phyloP scores from a whole-genome alignment of 2,329 filamentous ascomycete genomes.

The Phialophora tarda region DNA sequence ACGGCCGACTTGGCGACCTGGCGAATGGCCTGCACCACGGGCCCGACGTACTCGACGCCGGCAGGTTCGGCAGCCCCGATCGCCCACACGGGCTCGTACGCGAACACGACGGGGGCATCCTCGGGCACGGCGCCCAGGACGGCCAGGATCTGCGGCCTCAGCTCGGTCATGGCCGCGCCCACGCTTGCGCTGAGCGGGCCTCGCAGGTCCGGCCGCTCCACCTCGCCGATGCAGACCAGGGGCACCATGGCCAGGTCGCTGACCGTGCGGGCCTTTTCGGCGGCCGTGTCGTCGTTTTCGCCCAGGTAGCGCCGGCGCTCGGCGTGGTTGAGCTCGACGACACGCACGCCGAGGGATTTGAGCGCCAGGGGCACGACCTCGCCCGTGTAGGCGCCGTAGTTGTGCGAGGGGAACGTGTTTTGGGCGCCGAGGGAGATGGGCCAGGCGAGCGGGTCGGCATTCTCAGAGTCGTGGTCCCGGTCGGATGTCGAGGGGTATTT shows the following conservation, averaged over 20 bases:
- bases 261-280: constrained; percentile 71
- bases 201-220: constrained; percentile 53
- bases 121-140: constrained; percentile 66
- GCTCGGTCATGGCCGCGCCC: constrained; percentile 68
- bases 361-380: constrained; percentile 74
- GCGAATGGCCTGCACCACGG: constrained; percentile 70
- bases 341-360: constrained; percentile 68
- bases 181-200: constrained; percentile 46
- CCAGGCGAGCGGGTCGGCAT: constrained; percentile 46
- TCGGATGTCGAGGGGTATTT: constrained; percentile 26
- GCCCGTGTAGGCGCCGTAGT: constrained; percentile 73
- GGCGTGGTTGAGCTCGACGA: constrained; percentile 82
- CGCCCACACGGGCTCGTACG: constrained; percentile 89
- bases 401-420: constrained; percentile 71
- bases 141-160: constrained; percentile 67
- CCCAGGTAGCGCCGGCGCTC: constrained; percentile 74
- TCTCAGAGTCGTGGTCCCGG: constrained; percentile 47
- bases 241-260: constrained; percentile 74
- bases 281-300: constrained; percentile 73
- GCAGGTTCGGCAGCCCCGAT: constrained; percentile 78
- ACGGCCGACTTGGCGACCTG: constrained; percentile 48
- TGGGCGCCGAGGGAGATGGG: constrained; percentile 73
- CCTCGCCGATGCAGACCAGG: constrained; percentile 80
- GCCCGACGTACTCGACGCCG: constrained; percentile 71
- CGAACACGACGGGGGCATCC: constrained; percentile 73